Evolutionary conservation across 306 rosid species (phyloP), one percentile per base, ranked within the genome.

Genomic region (Acacia acuminata): DNA sequence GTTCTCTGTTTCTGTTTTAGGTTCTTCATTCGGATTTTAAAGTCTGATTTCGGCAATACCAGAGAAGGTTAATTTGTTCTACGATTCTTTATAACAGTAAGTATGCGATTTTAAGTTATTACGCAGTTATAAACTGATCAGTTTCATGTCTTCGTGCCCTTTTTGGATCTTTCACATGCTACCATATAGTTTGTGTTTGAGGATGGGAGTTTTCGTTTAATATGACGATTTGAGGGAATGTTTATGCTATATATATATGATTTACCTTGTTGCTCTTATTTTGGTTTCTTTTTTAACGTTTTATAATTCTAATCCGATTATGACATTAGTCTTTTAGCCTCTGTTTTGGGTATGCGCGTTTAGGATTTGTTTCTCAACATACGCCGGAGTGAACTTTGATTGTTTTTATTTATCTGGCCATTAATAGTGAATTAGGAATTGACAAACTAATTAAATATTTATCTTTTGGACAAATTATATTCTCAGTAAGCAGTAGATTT

Each of bases 11-110:
- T 14, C 10, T 32, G 3, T 32, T 81, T 78, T 51, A 56, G 84
- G 73, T 53, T 64, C 17, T 40, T 71, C 40, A 71, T 68, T 47
- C 10, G 25, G 60, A 75, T 34, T 75, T 19, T 48, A 1, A 24
- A 77, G 44, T 45, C 60, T 82, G 65, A 79, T 79, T 76, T 48
- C 51, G 32, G 13, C 8, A 32, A 78, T 75, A 63, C 34, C 80
- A 12, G 42, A 5, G 34, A 45, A 53, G 25, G 70, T 7, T 58
- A 11, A 10, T 70, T 64, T 40, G 2, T 10, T 50, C 16, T 75
- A 5, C 30, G 30, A 73, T 74, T 51, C 25, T 77, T 51, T 34
- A 22, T 24, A 75, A 53, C 15, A 27, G 84, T 87, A 61, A 82
- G 86, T 79, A 61, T 81, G 43, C 4, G 6, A 7, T 12, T 55